A percentile compares a stretch with the other conserved stretches of the same genome.
These are phyloP conservation scores for Exophiala phaeomuriformis DNA, from an alignment of 2,329 filamentous ascomycete species.

Conservation along the genomic window DNA sequence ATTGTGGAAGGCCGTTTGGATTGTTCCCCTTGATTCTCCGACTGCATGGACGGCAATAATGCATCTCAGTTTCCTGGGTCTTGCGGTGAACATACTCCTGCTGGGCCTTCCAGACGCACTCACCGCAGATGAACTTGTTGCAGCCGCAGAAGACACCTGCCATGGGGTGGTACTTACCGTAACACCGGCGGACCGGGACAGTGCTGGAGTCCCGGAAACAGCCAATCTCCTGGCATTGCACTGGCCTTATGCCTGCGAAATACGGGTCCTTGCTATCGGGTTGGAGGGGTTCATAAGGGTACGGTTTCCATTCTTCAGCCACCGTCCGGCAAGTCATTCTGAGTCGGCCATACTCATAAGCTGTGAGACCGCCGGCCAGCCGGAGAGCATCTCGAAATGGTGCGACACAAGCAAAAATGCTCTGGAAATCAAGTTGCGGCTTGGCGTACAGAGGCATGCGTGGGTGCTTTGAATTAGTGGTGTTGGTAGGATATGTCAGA, in stretches of 20 bases:
- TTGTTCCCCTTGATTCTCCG: neutral
- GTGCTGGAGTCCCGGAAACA: conserved; percentile 2
- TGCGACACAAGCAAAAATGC: conserved; percentile 2
- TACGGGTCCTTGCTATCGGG: conserved; percentile 8
- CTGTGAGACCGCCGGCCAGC: conserved; percentile 1
- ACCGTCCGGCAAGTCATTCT: conserved; percentile 8
- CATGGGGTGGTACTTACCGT: neutral
- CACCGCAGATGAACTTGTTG: conserved; percentile 7
- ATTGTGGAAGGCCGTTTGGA: neutral
- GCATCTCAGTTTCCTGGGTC: conserved; percentile 5
- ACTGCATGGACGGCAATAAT: conserved; percentile 13
- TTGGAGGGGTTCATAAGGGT: conserved; percentile 1
- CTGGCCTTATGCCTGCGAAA: conserved; percentile 5
- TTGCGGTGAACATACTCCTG: neutral
- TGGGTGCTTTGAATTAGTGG: neutral
- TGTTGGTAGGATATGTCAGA: neutral
- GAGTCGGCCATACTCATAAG: conserved; percentile 7
- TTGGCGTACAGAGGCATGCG: neutral
- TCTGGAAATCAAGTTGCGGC: conserved; percentile 3
- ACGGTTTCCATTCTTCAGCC: conserved; percentile 7
- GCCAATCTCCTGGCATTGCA: conserved; percentile 4
- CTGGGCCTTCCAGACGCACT: conserved; percentile 7
- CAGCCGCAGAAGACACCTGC: conserved; percentile 7
- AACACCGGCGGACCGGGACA: conserved; percentile 4
- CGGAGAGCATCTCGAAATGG: conserved; percentile 9